A percentile compares a stretch with the other conserved stretches of the same genome.
phyloP scores from a whole-genome alignment of 192 early-diverging fungal species.

The Pilobolus umbonatus region DNA sequence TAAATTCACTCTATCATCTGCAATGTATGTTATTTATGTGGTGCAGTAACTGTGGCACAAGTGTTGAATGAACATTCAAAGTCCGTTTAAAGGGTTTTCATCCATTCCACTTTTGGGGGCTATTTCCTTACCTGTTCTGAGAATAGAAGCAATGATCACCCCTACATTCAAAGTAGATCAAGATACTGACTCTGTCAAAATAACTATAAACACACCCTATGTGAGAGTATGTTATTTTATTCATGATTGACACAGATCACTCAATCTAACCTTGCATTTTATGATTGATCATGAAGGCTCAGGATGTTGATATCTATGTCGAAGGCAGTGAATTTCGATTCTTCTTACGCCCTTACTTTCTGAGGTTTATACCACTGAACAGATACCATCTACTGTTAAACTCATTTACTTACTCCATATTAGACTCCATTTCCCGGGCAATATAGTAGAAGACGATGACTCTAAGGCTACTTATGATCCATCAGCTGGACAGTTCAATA shows the following conservation, averaged over 20 bases:
- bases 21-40: too few relatives aligned
- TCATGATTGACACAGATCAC: not conserved
- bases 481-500: slow-evolving; percentile 62
- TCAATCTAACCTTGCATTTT: slow-evolving; percentile 2
- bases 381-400: not conserved
- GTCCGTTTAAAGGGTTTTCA: too few relatives aligned
- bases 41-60: too few relatives aligned
- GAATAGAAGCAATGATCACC: slow-evolving; percentile 93
- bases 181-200: slow-evolving; percentile 66
- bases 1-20: too few relatives aligned
- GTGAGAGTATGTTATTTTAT: slow-evolving; percentile 50
- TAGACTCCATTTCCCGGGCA: slow-evolving; percentile 76
- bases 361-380: slow-evolving; percentile 47
- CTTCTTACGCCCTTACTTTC: slow-evolving; percentile 86
- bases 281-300: slow-evolving; percentile 46
- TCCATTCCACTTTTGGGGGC: too few relatives aligned
- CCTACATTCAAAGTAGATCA: slow-evolving; percentile 79
- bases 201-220: slow-evolving; percentile 78
- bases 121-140: too few relatives aligned
- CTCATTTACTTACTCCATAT: not conserved
- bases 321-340: slow-evolving; percentile 84
- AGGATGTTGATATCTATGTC: slow-evolving; percentile 84
- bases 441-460: slow-evolving; percentile 81
- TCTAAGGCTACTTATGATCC: slow-evolving; percentile 80
- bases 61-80: too few relatives aligned